Base-by-base conservation (phyloP, 192 early-diverging fungal species). In the Linnemannia elongata region DNA sequence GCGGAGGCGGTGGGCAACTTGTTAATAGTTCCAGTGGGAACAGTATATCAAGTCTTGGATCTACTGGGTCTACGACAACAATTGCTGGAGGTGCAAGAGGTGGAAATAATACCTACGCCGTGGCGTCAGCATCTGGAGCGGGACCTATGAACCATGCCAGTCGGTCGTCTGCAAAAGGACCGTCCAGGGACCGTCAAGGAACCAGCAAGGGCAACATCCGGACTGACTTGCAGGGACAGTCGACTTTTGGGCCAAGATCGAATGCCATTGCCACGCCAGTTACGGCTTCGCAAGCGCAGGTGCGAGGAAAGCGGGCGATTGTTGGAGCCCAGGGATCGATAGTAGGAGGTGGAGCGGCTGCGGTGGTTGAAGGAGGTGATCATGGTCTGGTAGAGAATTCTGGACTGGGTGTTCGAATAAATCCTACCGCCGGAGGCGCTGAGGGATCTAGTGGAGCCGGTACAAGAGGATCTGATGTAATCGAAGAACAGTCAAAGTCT, bases 231-330 rank as follows among this genome's bases (percentile, higher is more conserved):
- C 9, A n/a, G 27, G 73, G 39, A 0, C 33, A 41, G 1, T 27
- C 72, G 6, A 42, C 52, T 3, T 63, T 63, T 66, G 60, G 45
- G 24, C 73, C 82, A 30, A 69, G 83, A 42, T 35, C 52, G 10
- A 77, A 6, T 5, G 49, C 83, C 0, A 79, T 85, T 44, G 73
- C 77, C 0, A 85, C 83, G 54, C 83, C 83, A 4, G 80, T 70
- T 33, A 85, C 63, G 6, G 76, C 78, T 27, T 55, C 83, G 2
- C 18, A 75, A 33, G 69, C 82, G 15, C 18, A 75, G 41, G 69
- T 72, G n/a, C 36, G 69, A 35, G 76, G 72, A 38, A 85, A 85
- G 20, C 83, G 74, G 13, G 69, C n/a, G 4, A 13, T 69, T 22
- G 36, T 38, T 52, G 35, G 57, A 8, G 1, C 76, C 5, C 54